phyloP scores from a whole-genome alignment of 345 rosid genomes.

The Corymbia maculata region DNA sequence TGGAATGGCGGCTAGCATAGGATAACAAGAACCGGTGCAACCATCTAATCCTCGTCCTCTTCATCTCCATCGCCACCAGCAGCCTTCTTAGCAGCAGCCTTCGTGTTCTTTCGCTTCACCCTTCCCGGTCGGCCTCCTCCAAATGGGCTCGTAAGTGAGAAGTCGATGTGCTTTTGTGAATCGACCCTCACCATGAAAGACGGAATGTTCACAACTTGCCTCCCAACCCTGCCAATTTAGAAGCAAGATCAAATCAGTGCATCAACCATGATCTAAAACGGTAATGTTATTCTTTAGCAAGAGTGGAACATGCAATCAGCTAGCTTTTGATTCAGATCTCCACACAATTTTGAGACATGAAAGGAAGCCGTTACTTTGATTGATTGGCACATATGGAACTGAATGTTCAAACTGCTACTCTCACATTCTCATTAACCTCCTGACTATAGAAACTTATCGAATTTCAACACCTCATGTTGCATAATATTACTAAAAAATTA shows the following conservation, averaged over 20 bases:
- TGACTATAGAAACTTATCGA: background rate
- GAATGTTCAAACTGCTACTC: background rate
- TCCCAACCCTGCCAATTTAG: constrained; percentile 18
- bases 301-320: background rate
- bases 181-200: constrained; percentile 35
- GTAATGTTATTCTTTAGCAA: background rate
- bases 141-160: constrained; percentile 26
- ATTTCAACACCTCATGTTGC: background rate
- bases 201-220: constrained; percentile 34
- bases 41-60: constrained; percentile 20
- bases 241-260: background rate
- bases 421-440: background rate
- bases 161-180: constrained; percentile 34
- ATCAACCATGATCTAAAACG: background rate
- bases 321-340: background rate
- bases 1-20: background rate
- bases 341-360: background rate
- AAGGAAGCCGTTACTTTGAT: background rate
- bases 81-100: constrained; percentile 32
- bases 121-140: constrained; percentile 36
- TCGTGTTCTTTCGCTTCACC: constrained; percentile 39
- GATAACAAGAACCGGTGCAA: background rate
- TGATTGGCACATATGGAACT: background rate
- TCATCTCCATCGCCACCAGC: constrained; percentile 38
- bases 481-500: background rate